Conservation (phyloP, 768 basidiomycete species). For the Lactarius akahatsu region DNA sequence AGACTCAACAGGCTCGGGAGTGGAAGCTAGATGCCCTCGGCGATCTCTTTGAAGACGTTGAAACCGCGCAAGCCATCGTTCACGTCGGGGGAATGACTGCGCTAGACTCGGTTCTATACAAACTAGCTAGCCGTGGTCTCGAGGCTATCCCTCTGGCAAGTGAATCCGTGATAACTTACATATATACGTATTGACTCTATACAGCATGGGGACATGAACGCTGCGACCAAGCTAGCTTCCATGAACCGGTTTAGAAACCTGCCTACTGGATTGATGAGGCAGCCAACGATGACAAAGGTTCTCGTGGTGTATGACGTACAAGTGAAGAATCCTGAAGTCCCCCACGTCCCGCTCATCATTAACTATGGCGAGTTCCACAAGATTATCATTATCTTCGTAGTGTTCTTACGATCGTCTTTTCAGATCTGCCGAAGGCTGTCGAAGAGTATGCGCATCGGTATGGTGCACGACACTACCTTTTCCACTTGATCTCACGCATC, state of each 20-base stretch:
- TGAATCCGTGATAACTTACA: slow-evolving; percentile 11
- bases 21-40: slow-evolving; percentile 94
- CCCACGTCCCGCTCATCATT: slow-evolving; percentile 89
- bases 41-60: slow-evolving; percentile 86
- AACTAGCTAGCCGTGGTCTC: slow-evolving; percentile 77
- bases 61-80: slow-evolving; percentile 76
- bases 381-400: background rate
- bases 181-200: slow-evolving; percentile 1
- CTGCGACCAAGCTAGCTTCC: slow-evolving; percentile 74
- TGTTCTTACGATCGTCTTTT: background rate
- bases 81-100: slow-evolving; percentile 87
- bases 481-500: slow-evolving; percentile 23
- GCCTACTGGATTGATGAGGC: slow-evolving; percentile 58
- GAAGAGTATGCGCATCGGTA: slow-evolving; percentile 97
- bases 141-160: slow-evolving; percentile 88
- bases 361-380: slow-evolving; percentile 70
- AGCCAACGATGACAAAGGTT: slow-evolving; percentile 63
- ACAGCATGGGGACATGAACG: slow-evolving; percentile 92
- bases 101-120: slow-evolving; percentile 87
- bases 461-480: slow-evolving; percentile 26
- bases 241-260: slow-evolving; percentile 79
- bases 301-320: slow-evolving; percentile 93
- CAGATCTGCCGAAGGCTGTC: slow-evolving; percentile 90
- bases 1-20: slow-evolving; percentile 82
- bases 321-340: slow-evolving; percentile 85